Percentiles rank a stretch among this genome's conserved stretches.
Conservation (phyloP, 2,329 filamentous ascomycete species). For the Sarocladiaceae sp. region DNA sequence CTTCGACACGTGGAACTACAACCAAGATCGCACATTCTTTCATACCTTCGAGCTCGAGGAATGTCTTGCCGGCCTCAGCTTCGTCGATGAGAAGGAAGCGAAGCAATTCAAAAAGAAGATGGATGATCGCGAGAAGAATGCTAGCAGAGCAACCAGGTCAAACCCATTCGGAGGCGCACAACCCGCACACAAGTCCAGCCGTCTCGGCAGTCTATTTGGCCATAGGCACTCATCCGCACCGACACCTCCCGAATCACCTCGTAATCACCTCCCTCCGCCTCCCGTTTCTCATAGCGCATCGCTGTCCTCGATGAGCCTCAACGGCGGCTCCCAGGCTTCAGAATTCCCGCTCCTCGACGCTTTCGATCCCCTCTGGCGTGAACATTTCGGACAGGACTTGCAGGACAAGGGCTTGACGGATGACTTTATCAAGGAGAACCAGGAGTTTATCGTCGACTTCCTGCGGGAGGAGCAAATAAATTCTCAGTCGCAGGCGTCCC, state of each 20-base stretch:
- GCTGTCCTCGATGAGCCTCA: conserved; percentile 40
- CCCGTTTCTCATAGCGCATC: conserved; percentile 30
- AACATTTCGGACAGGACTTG: conserved; percentile 59
- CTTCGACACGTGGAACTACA: conserved; percentile 90
- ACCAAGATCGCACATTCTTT: conserved; percentile 96
- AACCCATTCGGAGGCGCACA: conserved; percentile 61
- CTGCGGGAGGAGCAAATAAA: conserved; percentile 50
- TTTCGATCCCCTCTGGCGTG: conserved; percentile 59
- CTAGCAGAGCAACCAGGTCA: conserved; percentile 75
- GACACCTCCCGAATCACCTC: conserved; percentile 52
- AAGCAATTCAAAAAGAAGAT: conserved; percentile 97
- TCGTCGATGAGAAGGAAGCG: conserved; percentile 95
- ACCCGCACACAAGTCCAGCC: conserved; percentile 31
- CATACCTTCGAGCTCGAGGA: conserved; percentile 95
- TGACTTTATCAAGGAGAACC: conserved; percentile 61
- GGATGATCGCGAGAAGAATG: conserved; percentile 92
- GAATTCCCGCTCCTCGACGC: conserved; percentile 57
- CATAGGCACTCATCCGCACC: conserved; percentile 54
- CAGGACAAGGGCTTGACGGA: conserved; percentile 57
- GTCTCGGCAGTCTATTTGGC: conserved; percentile 53
- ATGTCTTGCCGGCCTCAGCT: conserved; percentile 83
- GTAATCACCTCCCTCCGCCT: conserved; percentile 29
- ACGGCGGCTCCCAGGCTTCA: conserved; percentile 36
- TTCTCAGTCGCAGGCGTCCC: conserved; percentile 8
- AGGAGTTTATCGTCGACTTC: conserved; percentile 62